Conservation (phyloP, 345 rosid genomes). For the Geranium brycei region DNA sequence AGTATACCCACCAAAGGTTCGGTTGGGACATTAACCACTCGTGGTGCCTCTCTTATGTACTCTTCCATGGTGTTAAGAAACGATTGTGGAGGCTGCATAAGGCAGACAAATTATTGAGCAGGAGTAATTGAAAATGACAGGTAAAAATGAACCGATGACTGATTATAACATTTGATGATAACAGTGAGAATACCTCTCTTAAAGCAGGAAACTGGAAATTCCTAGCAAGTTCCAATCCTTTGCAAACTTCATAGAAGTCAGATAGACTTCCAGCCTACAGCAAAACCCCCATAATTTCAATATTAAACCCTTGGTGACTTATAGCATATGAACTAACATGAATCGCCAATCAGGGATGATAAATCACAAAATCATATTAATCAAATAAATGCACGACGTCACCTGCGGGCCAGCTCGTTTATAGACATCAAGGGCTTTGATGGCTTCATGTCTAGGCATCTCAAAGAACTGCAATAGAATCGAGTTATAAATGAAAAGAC, state of each 20-base stretch:
- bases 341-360: not conserved
- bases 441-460: conserved; percentile 94
- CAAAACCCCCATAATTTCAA: conserved; percentile 8
- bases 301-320: not conserved
- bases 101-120: conserved; percentile 3
- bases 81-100: conserved; percentile 82
- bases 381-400: conserved; percentile 11
- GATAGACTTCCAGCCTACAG: conserved; percentile 82
- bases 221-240: conserved; percentile 95
- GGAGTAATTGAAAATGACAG: not conserved
- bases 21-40: conserved; percentile 57
- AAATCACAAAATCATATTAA: not conserved
- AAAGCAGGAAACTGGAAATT: conserved; percentile 91
- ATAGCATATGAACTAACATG: not conserved
- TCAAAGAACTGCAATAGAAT: conserved; percentile 70
- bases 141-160: not conserved
- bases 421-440: conserved; percentile 69
- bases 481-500: conserved; percentile 2
- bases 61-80: conserved; percentile 94
- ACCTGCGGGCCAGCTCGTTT: conserved; percentile 91
- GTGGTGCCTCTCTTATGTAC: conserved; percentile 92
- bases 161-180: conserved; percentile 4
- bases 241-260: conserved; percentile 85
- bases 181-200: conserved; percentile 53
- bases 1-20: conserved; percentile 58